These are phyloP conservation scores for Huntiella savannae DNA, from an alignment of 2,329 filamentous ascomycete species.

Conservation along the genomic window DNA sequence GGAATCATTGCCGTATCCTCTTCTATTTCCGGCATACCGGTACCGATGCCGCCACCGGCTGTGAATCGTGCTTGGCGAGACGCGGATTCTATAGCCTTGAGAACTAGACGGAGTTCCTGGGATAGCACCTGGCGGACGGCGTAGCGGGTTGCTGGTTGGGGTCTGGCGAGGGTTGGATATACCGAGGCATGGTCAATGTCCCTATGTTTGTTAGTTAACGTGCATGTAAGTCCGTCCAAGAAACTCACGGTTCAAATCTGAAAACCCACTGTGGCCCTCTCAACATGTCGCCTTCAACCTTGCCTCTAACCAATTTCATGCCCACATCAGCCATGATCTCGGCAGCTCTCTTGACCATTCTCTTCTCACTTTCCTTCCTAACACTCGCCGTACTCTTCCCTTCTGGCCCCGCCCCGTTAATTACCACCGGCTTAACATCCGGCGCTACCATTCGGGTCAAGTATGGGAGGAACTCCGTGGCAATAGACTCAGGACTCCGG, in stretches of 20 bases:
- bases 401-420: conserved; percentile 44
- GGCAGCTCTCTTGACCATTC: conserved; percentile 61
- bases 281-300: conserved; percentile 50
- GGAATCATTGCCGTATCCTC: conserved; percentile 14
- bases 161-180: conserved; percentile 49
- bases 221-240: background rate
- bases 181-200: conserved; percentile 59
- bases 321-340: conserved; percentile 68
- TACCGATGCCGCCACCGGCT: conserved; percentile 23
- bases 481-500: conserved; percentile 57
- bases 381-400: conserved; percentile 60
- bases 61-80: conserved; percentile 46
- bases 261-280: conserved; percentile 62
- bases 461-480: conserved; percentile 70
- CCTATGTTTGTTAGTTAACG: conserved; percentile 18
- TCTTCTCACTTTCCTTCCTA: conserved; percentile 66
- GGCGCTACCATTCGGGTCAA: conserved; percentile 69
- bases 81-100: conserved; percentile 44
- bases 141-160: conserved; percentile 61
- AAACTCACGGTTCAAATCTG: conserved; percentile 76
- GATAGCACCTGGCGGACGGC: conserved; percentile 86
- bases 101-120: conserved; percentile 66
- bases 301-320: conserved; percentile 60
- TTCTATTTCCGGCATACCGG: conserved; percentile 23
- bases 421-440: conserved; percentile 75